Percentiles rank a stretch among this genome's conserved stretches.
Conservation (phyloP, 108 stramenopile genomes). For the Cyclostephanos invisitatus region DNA sequence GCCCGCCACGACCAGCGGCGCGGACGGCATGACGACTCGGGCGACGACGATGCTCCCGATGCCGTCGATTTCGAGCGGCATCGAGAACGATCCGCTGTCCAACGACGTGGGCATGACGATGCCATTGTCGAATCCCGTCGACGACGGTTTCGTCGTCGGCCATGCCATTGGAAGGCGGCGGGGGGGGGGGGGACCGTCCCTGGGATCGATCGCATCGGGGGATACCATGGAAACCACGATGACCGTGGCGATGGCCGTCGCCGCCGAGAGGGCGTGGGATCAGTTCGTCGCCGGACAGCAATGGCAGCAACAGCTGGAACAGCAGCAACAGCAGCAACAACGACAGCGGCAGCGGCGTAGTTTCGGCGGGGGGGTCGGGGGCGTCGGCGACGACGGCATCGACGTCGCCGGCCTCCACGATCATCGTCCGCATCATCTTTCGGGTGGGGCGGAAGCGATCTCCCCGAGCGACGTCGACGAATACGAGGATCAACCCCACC, state of each 20-base stretch:
- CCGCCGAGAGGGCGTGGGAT: conserved; percentile 7
- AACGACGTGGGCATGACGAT: conserved; percentile 8
- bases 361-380: neutral
- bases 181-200: neutral
- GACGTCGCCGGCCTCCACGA: too few species aligned
- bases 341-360: neutral
- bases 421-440: neutral
- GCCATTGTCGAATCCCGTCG: neutral
- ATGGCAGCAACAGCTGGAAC: neutral
- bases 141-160: neutral
- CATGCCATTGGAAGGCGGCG: too few species aligned
- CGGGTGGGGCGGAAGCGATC: conserved; percentile 11
- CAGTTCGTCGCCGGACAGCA: conserved; percentile 12
- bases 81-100: conserved; percentile 47
- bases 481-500: conserved; percentile 12
- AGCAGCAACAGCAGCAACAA: conserved; percentile 3
- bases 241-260: neutral
- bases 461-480: conserved; percentile 15
- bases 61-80: too few species aligned
- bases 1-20: too few species aligned
- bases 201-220: neutral
- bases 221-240: conserved; percentile 15
- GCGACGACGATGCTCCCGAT: too few species aligned
- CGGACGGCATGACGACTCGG: too few species aligned
- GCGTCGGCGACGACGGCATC: too few species aligned